Conservation (phyloP, 2,329 filamentous ascomycete species). For the Calonectria crousiana region DNA sequence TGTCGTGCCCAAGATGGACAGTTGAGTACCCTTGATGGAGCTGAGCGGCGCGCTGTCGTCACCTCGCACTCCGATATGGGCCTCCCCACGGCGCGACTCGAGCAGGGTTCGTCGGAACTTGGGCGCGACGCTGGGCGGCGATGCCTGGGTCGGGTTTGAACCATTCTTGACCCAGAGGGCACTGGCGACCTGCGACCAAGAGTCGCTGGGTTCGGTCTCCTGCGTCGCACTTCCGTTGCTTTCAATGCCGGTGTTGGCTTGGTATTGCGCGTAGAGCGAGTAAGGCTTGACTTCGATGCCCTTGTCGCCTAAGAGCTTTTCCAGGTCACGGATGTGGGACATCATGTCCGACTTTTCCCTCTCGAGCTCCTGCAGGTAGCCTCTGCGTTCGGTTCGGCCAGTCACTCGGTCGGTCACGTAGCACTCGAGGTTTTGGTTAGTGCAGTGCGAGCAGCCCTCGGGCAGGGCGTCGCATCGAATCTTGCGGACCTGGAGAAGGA, state of each 20-base stretch:
- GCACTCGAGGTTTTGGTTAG: slow-evolving; percentile 81
- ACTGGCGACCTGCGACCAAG: slow-evolving; percentile 49
- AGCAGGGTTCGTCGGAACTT: slow-evolving; percentile 50
- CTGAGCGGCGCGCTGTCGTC: slow-evolving; percentile 76
- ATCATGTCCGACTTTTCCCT: slow-evolving; percentile 77
- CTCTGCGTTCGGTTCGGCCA: slow-evolving; percentile 81
- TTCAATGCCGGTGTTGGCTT: slow-evolving; percentile 40
- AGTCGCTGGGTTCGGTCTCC: slow-evolving; percentile 39
- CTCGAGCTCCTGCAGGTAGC: slow-evolving; percentile 83
- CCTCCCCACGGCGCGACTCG: slow-evolving; percentile 65
- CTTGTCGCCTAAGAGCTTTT: slow-evolving; percentile 71
- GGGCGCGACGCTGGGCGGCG: slow-evolving; percentile 27
- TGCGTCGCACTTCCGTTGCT: slow-evolving; percentile 41
- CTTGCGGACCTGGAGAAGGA: slow-evolving; percentile 74
- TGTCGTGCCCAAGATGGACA: slow-evolving; percentile 84
- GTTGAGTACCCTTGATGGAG: slow-evolving; percentile 79
- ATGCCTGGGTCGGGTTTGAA: slow-evolving; percentile 30
- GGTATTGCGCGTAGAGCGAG: slow-evolving; percentile 46
- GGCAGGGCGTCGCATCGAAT: slow-evolving; percentile 87
- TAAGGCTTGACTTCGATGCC: slow-evolving; percentile 71
- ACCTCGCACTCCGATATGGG: slow-evolving; percentile 74
- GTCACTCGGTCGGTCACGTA: slow-evolving; percentile 90
- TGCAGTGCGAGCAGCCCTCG: slow-evolving; percentile 85
- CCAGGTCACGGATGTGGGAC: slow-evolving; percentile 75
- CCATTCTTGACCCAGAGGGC: slow-evolving; percentile 51